Percentiles rank a stretch among this genome's conserved stretches.
phyloP scores from a whole-genome alignment of 192 early-diverging fungal species.

The Geosiphon pyriformis region DNA sequence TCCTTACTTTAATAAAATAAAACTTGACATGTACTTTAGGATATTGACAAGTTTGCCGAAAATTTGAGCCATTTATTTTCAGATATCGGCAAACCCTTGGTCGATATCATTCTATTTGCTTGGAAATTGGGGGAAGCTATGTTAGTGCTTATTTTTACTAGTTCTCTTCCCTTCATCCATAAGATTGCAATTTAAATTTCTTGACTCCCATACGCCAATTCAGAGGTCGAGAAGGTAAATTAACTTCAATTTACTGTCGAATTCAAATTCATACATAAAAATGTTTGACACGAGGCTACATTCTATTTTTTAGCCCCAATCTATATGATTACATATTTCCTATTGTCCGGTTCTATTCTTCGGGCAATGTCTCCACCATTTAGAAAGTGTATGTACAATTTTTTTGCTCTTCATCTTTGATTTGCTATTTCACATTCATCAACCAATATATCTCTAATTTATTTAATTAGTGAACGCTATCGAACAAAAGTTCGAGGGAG shows the following conservation, averaged over 20 bases:
- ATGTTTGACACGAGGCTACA: too few species aligned
- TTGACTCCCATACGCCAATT: too few species aligned
- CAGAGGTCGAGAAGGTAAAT: constrained; percentile 21
- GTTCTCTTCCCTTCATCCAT: not conserved
- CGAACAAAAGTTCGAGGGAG: constrained; percentile 74
- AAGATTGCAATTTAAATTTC: too few species aligned
- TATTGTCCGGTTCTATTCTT: constrained; percentile 58
- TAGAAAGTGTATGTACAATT: constrained; percentile 52
- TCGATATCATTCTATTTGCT: constrained; percentile 71
- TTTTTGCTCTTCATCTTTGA: not conserved
- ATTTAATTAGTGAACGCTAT: constrained; percentile 58
- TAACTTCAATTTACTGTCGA: too few species aligned
- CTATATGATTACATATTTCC: constrained; percentile 56
- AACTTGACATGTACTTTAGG: constrained; percentile 23
- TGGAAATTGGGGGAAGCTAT: constrained; percentile 65
- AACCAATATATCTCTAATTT: too few species aligned
- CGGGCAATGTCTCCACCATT: constrained; percentile 75
- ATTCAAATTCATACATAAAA: not conserved
- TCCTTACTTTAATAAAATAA: constrained; percentile 12
- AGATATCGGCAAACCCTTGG: constrained; percentile 68
- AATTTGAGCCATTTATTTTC: constrained; percentile 68
- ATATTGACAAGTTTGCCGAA: constrained; percentile 68
- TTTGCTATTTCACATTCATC: too few species aligned
- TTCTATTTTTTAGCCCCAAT: constrained; percentile 39
- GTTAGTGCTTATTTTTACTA: constrained; percentile 29